Conservation (phyloP, 2,329 filamentous ascomycete species). For the Triangularia setosa region DNA sequence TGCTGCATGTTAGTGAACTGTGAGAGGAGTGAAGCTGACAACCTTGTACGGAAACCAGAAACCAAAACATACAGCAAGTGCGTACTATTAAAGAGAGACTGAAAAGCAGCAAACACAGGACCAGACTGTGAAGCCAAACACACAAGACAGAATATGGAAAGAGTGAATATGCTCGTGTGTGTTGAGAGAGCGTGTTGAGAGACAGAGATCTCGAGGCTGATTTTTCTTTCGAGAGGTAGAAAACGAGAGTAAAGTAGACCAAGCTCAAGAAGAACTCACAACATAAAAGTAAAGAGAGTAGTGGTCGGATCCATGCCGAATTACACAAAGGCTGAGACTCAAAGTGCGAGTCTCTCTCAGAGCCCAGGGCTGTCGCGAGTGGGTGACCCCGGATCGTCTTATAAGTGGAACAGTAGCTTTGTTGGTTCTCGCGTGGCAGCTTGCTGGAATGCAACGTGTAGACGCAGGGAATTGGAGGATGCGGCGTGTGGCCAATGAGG, state of each 20-base stretch:
- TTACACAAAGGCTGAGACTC: background rate
- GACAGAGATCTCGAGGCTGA: background rate
- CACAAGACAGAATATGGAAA: conserved; percentile 15
- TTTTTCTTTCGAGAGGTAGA: background rate
- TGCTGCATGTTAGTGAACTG: conserved; percentile 14
- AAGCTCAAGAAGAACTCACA: conserved; percentile 48
- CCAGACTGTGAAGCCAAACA: conserved; percentile 16
- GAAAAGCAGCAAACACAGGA: conserved; percentile 11
- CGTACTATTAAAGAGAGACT: conserved; percentile 5
- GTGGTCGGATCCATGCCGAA: conserved; percentile 55
- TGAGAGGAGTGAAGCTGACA: background rate
- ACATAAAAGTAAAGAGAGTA: conserved; percentile 64
- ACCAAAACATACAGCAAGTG: conserved; percentile 4
- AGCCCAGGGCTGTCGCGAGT: background rate
- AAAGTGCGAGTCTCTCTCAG: background rate
- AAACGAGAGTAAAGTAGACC: conserved; percentile 6
- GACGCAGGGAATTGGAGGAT: conserved; percentile 30
- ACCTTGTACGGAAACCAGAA: background rate
- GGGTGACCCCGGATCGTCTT: conserved; percentile 11
- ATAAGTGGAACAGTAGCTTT: conserved; percentile 12
- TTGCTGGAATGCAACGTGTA: conserved; percentile 16
- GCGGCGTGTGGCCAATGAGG: conserved; percentile 28
- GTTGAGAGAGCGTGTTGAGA: conserved; percentile 21
- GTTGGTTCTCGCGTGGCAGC: background rate
- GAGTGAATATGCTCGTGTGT: conserved; percentile 16